phyloP scores from a whole-genome alignment of 1,284 basidiomycete species.

The Golubevia sp. region DNA sequence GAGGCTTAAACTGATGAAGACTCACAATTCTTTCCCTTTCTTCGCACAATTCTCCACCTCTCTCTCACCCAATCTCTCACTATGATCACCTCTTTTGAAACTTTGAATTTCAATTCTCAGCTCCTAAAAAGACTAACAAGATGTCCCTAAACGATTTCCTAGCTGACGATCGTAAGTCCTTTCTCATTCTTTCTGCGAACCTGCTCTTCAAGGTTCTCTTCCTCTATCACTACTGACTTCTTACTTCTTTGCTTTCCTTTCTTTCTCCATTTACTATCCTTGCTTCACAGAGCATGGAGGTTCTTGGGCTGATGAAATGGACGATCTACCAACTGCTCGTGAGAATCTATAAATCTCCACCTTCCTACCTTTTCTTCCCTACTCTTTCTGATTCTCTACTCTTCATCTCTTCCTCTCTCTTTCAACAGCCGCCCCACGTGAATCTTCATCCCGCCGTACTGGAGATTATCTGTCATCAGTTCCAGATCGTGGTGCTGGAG shows the following conservation, averaged over 20 bases:
- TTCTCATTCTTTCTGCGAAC: not conserved
- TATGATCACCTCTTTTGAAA: too few relatives aligned
- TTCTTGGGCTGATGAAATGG: slow-evolving; percentile 60
- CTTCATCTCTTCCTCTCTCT: not conserved
- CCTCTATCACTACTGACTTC: not conserved
- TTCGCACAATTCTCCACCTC: too few relatives aligned
- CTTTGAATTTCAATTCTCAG: slow-evolving; percentile 21
- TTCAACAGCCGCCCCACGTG: slow-evolving; percentile 6
- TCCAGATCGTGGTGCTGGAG: slow-evolving; percentile 18
- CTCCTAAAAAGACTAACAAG: slow-evolving; percentile 51
- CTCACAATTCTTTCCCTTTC: too few relatives aligned
- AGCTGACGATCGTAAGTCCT: slow-evolving; percentile 39
- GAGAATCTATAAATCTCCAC: not conserved
- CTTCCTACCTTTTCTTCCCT: not conserved
- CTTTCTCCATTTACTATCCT: not conserved
- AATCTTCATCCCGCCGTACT: slow-evolving; percentile 12
- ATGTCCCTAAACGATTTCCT: slow-evolving; percentile 56
- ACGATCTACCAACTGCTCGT: slow-evolving; percentile 52
- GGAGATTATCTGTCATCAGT: slow-evolving; percentile 34
- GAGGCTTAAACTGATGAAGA: too few relatives aligned
- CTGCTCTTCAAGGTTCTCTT: not conserved
- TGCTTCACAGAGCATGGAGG: slow-evolving; percentile 41
- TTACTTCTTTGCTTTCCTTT: not conserved
- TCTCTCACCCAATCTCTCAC: too few relatives aligned
- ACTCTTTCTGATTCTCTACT: slow-evolving; percentile 7